Conservation (phyloP, 371 early-diverging fungal genomes). For the Lichtheimia ornata region DNA sequence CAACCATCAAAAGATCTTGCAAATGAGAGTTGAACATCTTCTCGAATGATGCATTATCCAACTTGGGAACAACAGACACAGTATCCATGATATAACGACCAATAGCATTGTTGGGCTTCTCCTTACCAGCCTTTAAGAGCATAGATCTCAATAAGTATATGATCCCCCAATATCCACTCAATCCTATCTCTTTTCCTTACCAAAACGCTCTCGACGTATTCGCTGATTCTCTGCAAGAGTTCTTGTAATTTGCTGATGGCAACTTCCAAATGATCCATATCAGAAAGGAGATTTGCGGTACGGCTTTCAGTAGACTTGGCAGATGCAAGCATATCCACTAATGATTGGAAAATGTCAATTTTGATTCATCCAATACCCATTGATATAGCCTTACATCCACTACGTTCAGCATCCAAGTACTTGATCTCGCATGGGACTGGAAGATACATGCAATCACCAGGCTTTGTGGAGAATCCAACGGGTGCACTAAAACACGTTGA, state of each 20-base stretch:
- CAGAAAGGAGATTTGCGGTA: slow-evolving; percentile 69
- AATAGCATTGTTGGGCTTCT: slow-evolving; percentile 75
- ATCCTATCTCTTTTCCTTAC: slow-evolving; percentile 39
- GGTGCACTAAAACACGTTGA: slow-evolving; percentile 52
- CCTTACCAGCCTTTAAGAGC: slow-evolving; percentile 53
- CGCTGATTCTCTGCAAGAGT: slow-evolving; percentile 84
- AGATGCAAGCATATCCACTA: slow-evolving; percentile 79
- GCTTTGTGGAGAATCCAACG: slow-evolving; percentile 66
- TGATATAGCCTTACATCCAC: slow-evolving; percentile 71
- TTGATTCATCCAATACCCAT: not conserved
- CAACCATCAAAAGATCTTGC: slow-evolving; percentile 93
- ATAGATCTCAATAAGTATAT: not conserved
- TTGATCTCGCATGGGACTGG: slow-evolving; percentile 87
- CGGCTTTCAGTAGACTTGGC: slow-evolving; percentile 63
- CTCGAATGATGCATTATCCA: slow-evolving; percentile 84
- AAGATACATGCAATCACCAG: slow-evolving; percentile 82
- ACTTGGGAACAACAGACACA: slow-evolving; percentile 86
- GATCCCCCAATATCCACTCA: not conserved
- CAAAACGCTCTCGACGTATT: slow-evolving; percentile 83
- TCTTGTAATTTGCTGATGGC: slow-evolving; percentile 76
- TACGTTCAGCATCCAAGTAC: slow-evolving; percentile 86
- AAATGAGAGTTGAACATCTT: slow-evolving; percentile 91
- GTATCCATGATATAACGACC: slow-evolving; percentile 95
- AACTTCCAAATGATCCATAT: slow-evolving; percentile 89
- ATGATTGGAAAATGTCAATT: not conserved